Base-by-base conservation (phyloP, 306 rosid genomes). In the Dalbergia cultrata region DNA sequence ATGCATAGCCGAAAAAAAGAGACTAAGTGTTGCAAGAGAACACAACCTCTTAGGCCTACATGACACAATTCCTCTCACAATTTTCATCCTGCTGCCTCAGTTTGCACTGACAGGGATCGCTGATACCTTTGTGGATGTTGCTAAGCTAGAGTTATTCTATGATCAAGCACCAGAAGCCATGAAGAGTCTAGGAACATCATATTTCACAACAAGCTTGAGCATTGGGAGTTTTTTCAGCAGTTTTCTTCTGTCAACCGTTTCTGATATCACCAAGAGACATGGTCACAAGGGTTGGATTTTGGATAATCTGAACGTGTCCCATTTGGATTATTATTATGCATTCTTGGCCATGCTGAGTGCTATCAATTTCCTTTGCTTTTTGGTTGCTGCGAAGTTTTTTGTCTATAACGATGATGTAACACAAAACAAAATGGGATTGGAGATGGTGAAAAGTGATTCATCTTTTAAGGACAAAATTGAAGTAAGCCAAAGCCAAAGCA, bases 121-220 rank as follows among this genome's bases (percentile, higher is more conserved):
- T 4, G 94, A 90, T 54, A 84, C 87, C n/a, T 88, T 92, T 9
- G 87, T 83, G 2, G 97, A 94, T 79, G 88, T 86, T 3, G 97
- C 97, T 0, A 90, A 94, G 90, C 13, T 94, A 5, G 98, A 94
- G 82, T 85, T 92, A 18, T 94, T 94, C 79, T 94, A 92, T 57
- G 96, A 90, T 80, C 97, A 94, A 70, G 96, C 98, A 19, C 98
- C 98, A 7, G 85, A 83, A 70, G 75, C 88, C 60, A 89, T 92
- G 96, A 92, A 94, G 65, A 94, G 98, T 78, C 74, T 94, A 13
- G 97, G 98, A 22, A 86, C 98, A 14, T 87, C 94, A 5, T 92
- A 85, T 79, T 90, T 74, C 81, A 81, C 90, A 0, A 94, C 86
- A 44, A 89, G 92, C 76, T 17, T 88, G 74, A 95, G 97, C 16